A percentile compares a stretch with the other conserved stretches of the same genome.
phyloP scores from a whole-genome alignment of 2,329 filamentous ascomycete genomes.

The Colletotrichum sp. region DNA sequence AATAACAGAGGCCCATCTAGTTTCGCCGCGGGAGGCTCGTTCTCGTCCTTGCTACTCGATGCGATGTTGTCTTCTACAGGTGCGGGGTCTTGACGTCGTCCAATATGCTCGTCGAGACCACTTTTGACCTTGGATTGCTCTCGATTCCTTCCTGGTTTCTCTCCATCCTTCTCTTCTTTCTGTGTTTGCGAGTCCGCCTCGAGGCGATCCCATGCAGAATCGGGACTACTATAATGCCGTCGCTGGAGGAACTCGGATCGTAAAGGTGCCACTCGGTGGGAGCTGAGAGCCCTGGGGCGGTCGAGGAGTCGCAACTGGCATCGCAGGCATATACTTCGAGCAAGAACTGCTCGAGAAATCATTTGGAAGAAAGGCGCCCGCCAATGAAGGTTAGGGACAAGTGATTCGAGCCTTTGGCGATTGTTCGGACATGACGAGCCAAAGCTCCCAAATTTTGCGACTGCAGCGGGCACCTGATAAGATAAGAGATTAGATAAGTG shows the following conservation, averaged over 20 bases:
- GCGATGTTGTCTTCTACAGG: background rate
- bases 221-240: constrained; percentile 5
- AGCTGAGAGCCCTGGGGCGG: constrained; percentile 2
- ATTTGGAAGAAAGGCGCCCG: constrained; percentile 28
- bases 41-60: background rate
- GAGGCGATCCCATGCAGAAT: constrained; percentile 10
- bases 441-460: constrained; percentile 19
- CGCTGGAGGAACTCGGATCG: background rate
- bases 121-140: background rate
- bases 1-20: background rate
- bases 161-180: background rate
- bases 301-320: constrained; percentile 34
- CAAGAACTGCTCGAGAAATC: constrained; percentile 36
- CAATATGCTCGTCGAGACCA: background rate
- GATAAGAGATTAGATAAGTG: constrained; percentile 22
- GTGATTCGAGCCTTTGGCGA: background rate
- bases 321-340: constrained; percentile 37
- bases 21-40: background rate
- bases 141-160: background rate
- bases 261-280: background rate
- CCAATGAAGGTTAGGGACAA: background rate
- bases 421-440: background rate
- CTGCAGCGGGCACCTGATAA: constrained; percentile 19
- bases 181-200: background rate
- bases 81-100: background rate